Conservation (phyloP, 352 stramenopile species). For the Globisporangium viniferum region DNA sequence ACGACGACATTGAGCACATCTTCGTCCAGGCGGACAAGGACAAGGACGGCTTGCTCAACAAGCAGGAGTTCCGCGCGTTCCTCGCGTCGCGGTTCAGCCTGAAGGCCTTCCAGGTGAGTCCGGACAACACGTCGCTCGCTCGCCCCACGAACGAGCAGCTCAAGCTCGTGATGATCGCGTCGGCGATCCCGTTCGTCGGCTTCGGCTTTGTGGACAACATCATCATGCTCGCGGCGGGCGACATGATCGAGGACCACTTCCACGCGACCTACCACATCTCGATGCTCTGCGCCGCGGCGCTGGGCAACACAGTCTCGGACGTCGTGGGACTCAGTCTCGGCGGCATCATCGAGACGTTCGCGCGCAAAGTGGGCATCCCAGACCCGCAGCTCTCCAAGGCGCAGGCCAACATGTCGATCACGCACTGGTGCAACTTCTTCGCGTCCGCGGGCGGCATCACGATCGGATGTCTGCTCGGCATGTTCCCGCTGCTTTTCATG, state of each 20-base stretch:
- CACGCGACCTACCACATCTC: conserved; percentile 94
- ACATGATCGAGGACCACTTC: conserved; percentile 94
- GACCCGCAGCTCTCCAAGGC: conserved; percentile 74
- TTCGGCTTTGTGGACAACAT: conserved; percentile 88
- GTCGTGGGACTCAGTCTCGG: conserved; percentile 92
- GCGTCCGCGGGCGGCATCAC: conserved; percentile 82
- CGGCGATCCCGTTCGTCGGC: conserved; percentile 76
- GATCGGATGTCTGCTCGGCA: conserved; percentile 86
- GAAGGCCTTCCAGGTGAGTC: conserved; percentile 34
- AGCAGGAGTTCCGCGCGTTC: conserved; percentile 65
- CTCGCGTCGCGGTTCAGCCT: conserved; percentile 67
- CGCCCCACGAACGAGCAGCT: conserved; percentile 64
- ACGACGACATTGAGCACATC: conserved; percentile 63
- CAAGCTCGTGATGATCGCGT: conserved; percentile 72
- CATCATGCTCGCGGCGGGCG: conserved; percentile 87
- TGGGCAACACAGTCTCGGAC: conserved; percentile 95
- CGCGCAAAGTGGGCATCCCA: conserved; percentile 57
- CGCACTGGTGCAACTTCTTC: conserved; percentile 72
- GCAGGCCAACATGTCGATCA: conserved; percentile 73
- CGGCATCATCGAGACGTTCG: conserved; percentile 87
- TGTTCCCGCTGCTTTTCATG: conserved; percentile 90
- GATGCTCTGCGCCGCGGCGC: conserved; percentile 92
- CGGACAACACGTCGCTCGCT: conserved; percentile 30
- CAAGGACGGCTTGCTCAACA: conserved; percentile 56
- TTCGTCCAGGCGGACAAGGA: conserved; percentile 73